A percentile compares a stretch with the other conserved stretches of the same genome.
These are phyloP conservation scores for Zymoseptoria brevis DNA, from an alignment of 2,329 filamentous ascomycete species.

Conservation along the genomic window DNA sequence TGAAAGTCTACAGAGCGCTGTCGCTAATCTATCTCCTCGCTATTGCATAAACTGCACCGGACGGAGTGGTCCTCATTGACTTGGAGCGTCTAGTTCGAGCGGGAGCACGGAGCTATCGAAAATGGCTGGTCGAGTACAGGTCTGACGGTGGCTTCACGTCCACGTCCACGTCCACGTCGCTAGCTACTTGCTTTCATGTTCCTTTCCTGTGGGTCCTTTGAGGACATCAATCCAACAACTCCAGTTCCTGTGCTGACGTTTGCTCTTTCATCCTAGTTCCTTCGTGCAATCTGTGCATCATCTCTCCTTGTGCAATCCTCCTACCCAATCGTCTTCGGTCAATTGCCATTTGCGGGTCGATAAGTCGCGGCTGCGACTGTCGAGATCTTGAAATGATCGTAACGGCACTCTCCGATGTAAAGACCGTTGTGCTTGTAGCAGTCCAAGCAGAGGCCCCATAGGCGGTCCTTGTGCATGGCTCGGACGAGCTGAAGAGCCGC, in stretches of 20 bases:
- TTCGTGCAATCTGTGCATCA: not conserved
- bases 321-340: not conserved
- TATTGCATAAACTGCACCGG: too few species aligned
- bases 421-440: constrained; percentile 20
- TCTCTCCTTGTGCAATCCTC: not conserved
- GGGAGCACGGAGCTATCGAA: too few species aligned
- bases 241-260: not conserved
- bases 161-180: not conserved
- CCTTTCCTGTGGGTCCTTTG: not conserved
- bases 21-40: too few species aligned
- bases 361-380: not conserved
- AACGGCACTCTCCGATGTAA: constrained; percentile 20
- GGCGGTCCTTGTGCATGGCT: constrained; percentile 16
- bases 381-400: constrained; percentile 13
- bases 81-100: too few species aligned
- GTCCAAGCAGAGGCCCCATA: constrained; percentile 28
- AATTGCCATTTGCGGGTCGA: not conserved
- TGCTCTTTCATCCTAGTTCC: not conserved
- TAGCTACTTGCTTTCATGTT: not conserved
- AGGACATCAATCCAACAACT: not conserved
- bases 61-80: too few species aligned
- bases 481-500: constrained; percentile 14
- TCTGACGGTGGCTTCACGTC: not conserved
- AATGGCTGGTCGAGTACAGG: too few species aligned
- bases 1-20: too few species aligned